Evolutionary conservation across 768 basidiomycete genomes (phyloP), one percentile per base, ranked within the genome.

Genomic region (Termitomyces titanicus): DNA sequence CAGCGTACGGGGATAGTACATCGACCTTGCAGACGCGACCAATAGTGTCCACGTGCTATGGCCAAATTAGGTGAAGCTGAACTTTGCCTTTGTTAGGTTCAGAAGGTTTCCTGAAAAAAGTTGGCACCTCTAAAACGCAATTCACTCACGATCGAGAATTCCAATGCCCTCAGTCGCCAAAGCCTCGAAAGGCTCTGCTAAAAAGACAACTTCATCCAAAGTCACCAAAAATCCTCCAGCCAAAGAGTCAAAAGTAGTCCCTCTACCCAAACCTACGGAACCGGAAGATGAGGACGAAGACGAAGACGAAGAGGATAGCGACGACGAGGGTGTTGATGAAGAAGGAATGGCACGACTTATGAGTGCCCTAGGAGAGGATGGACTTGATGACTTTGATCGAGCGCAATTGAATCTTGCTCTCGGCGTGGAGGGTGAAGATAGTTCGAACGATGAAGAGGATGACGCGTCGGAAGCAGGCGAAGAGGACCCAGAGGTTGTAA

Each of bases 341-440:
- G 75, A 76, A 61, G 84, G 83, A n/a, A 79, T 83, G 78, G 71
- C 76, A 61, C 70, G 77, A 44, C 71, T 85, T 5, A 76, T 85
- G 71, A 74, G 77, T 15, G 75, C 81, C 10, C 66, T 86, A 25
- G 86, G 84, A 12, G 85, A 86, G 20, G 83, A 88, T 57, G 84
- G 80, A 1, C 65, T 88, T 55, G 81, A 87, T 62, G 86, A 88
- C 22, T 80, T 83, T 63, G 87, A 82, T 47, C 73, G 75, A 53
- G 80, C 78, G 27, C 79, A 86, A 63, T 69, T 89, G 42, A 71
- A 69, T 45, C 66, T 70, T 40, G 65, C 80, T 24, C 60, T 76
- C 6, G 76, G 68, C 20, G 72, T 59, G 2, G 66, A 66, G 15
- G 59, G 45, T 20, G 54, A 61, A 2, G 60, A 53, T 9, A 43